A percentile compares a stretch with the other conserved stretches of the same genome.
phyloP scores from a whole-genome alignment of 2,329 filamentous ascomycete genomes.

The Epichloe baconii region DNA sequence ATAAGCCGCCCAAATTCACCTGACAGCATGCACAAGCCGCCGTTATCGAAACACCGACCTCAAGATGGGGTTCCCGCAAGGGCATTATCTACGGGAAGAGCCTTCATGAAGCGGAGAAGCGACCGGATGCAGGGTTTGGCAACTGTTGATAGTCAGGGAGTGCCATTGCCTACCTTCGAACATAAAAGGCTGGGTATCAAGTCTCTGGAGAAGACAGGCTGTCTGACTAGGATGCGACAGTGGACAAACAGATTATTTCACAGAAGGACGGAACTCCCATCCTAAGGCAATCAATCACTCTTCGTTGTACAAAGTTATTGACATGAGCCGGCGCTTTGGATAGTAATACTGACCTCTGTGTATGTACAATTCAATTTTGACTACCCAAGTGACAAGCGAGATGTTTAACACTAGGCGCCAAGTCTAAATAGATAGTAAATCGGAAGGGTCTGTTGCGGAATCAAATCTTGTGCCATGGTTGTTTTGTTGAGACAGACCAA shows the following conservation, averaged over 20 bases:
- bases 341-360: background rate
- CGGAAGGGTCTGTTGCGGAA: background rate
- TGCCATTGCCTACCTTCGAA: background rate
- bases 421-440: background rate
- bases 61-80: constrained; percentile 7
- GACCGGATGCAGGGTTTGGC: constrained; percentile 4
- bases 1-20: constrained; percentile 1
- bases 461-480: too few relatives aligned
- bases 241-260: constrained; percentile 9
- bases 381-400: background rate
- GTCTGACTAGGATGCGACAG: constrained; percentile 4
- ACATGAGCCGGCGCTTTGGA: background rate
- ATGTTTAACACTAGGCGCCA: background rate
- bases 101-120: constrained; percentile 14
- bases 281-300: background rate
- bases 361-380: background rate
- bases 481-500: too few relatives aligned
- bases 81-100: constrained; percentile 13
- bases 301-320: background rate
- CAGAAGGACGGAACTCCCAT: background rate
- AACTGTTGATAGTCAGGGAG: constrained; percentile 1
- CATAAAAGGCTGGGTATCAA: background rate
- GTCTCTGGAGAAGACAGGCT: constrained; percentile 2
- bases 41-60: background rate
- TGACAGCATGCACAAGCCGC: background rate